Percentiles rank a stretch among this genome's conserved stretches.
phyloP scores from a whole-genome alignment of 2,329 filamentous ascomycete genomes.

The Arthroderma sp. region DNA sequence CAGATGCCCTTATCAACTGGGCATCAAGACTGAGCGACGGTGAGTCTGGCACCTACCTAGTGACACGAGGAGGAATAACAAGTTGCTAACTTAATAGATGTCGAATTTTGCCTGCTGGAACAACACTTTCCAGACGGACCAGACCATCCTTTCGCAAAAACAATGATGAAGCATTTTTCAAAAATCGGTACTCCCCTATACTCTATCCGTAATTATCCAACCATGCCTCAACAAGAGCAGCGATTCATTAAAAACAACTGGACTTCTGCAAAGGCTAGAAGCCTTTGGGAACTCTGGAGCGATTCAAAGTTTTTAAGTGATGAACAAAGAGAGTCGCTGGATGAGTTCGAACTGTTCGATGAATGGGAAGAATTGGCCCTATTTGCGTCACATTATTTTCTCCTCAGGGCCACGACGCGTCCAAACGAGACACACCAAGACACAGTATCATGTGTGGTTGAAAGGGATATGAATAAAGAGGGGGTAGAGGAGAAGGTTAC shows the following conservation, averaged over 20 bases:
- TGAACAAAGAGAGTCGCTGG: constrained; percentile 47
- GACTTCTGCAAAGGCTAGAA: constrained; percentile 47
- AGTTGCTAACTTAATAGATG: constrained; percentile 26
- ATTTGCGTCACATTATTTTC: constrained; percentile 72
- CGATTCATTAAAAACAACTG: constrained; percentile 63
- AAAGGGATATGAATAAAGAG: not conserved
- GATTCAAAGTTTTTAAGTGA: constrained; percentile 51
- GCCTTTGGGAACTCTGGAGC: constrained; percentile 74
- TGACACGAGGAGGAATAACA: constrained; percentile 8
- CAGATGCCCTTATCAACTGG: constrained; percentile 67
- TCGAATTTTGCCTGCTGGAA: constrained; percentile 75
- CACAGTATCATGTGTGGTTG: not conserved
- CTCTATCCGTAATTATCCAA: constrained; percentile 58
- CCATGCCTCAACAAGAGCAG: constrained; percentile 47
- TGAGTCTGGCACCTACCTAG: constrained; percentile 24
- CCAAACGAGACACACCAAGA: not conserved
- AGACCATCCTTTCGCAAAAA: constrained; percentile 69
- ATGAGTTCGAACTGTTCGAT: constrained; percentile 71
- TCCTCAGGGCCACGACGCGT: constrained; percentile 50
- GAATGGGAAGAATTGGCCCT: constrained; percentile 92
- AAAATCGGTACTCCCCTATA: constrained; percentile 69
- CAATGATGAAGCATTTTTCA: constrained; percentile 72
- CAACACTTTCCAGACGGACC: constrained; percentile 69
- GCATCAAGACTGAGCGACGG: constrained; percentile 56
- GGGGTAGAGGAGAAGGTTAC: not conserved